Conservation (phyloP, 345 rosid species). For the Psidium guajava region DNA sequence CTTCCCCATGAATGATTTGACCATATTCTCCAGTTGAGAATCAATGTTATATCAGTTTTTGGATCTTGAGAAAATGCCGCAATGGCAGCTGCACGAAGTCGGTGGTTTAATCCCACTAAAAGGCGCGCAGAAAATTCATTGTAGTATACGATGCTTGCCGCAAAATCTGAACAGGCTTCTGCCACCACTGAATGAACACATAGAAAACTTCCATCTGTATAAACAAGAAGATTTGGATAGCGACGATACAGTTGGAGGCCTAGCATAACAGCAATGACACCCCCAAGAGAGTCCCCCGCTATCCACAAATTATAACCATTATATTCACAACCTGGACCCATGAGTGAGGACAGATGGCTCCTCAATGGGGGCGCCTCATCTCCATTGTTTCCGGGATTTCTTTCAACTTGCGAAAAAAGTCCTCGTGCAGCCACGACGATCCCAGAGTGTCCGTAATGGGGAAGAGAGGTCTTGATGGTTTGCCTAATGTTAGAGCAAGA, state of each 20-base stretch:
- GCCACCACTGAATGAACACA: conserved; percentile 67
- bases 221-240: conserved; percentile 65
- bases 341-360: conserved; percentile 66
- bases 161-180: conserved; percentile 68
- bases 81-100: conserved; percentile 76
- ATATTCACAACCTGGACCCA: conserved; percentile 82
- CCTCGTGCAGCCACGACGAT: conserved; percentile 80
- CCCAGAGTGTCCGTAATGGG: conserved; percentile 78
- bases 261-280: conserved; percentile 75
- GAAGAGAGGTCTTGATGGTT: conserved; percentile 42
- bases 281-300: conserved; percentile 91
- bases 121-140: conserved; percentile 88
- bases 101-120: conserved; percentile 73
- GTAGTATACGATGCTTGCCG: conserved; percentile 72
- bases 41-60: conserved; percentile 44
- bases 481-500: conserved; percentile 19
- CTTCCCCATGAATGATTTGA: no score
- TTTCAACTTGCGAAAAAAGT: conserved; percentile 74
- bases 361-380: conserved; percentile 25
- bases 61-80: conserved; percentile 63
- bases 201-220: conserved; percentile 79
- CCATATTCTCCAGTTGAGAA: no score
- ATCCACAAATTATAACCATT: conserved; percentile 65
- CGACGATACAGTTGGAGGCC: conserved; percentile 62
- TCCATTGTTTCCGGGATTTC: conserved; percentile 32